These are phyloP conservation scores for Krasilnikovozyma curviuscula DNA, from an alignment of 768 basidiomycete species.

Conservation along the genomic window DNA sequence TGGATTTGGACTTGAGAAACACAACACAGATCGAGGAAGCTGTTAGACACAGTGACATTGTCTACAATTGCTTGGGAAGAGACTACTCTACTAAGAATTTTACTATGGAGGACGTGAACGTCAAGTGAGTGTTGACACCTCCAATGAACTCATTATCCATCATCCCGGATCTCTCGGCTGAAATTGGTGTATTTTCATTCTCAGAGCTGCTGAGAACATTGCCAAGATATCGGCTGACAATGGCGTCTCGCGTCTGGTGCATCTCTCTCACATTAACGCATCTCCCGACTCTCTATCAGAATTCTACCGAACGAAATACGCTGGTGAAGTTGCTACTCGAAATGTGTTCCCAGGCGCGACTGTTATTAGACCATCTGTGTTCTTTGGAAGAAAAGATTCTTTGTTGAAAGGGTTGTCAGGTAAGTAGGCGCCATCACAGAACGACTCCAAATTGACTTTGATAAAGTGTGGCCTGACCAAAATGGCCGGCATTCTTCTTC, in stretches of 20 bases:
- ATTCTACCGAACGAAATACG: slow-evolving; percentile 75
- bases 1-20: slow-evolving; percentile 93
- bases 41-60: slow-evolving; percentile 80
- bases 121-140: slow-evolving; percentile 30
- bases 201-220: slow-evolving; percentile 55
- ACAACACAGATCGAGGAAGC: slow-evolving; percentile 84
- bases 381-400: slow-evolving; percentile 94
- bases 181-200: background rate
- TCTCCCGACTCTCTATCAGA: slow-evolving; percentile 52
- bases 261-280: slow-evolving; percentile 90
- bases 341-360: slow-evolving; percentile 67
- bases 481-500: too few relatives aligned
- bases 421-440: too few relatives aligned
- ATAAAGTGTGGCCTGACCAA: too few relatives aligned
- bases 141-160: background rate
- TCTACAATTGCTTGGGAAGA: slow-evolving; percentile 86
- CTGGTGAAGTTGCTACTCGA: slow-evolving; percentile 72
- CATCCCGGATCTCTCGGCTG: background rate
- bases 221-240: slow-evolving; percentile 57
- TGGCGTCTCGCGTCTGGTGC: slow-evolving; percentile 70
- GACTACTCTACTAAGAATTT: slow-evolving; percentile 72
- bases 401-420: slow-evolving; percentile 78
- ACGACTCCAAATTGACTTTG: too few relatives aligned
- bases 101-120: slow-evolving; percentile 59
- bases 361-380: slow-evolving; percentile 60